These are phyloP conservation scores for Trichocomaceae sp. DNA, from an alignment of 2,329 filamentous ascomycete species.

Conservation along the genomic window DNA sequence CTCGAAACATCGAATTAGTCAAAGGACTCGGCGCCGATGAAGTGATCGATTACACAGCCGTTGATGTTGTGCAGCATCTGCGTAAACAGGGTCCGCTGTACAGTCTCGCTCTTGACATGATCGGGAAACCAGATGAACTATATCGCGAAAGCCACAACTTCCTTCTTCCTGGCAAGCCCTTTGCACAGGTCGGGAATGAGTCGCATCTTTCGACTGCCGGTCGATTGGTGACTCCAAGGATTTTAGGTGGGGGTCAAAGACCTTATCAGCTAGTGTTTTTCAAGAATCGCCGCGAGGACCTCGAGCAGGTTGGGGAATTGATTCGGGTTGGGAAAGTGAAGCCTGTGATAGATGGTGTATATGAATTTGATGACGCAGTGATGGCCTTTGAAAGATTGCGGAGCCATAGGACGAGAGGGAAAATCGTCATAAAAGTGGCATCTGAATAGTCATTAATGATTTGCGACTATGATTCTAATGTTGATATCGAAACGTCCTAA, in stretches of 20 bases:
- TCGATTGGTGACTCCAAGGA: conserved; percentile 40
- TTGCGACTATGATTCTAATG: neutral
- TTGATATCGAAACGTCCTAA: neutral
- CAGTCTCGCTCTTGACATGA: conserved; percentile 53
- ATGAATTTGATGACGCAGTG: conserved; percentile 50
- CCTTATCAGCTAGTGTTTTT: conserved; percentile 30
- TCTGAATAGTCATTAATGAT: neutral
- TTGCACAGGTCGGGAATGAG: conserved; percentile 47
- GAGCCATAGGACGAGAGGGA: conserved; percentile 51
- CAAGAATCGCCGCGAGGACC: conserved; percentile 38
- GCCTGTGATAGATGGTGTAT: conserved; percentile 50
- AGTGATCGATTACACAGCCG: conserved; percentile 53
- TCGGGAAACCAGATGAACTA: conserved; percentile 45
- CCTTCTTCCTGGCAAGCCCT: conserved; percentile 45
- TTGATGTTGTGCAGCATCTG: conserved; percentile 44
- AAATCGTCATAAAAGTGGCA: conserved; percentile 47
- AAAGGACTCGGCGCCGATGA: conserved; percentile 56
- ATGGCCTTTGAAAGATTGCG: conserved; percentile 55
- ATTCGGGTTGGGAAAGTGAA: conserved; percentile 54
- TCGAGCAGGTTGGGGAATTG: conserved; percentile 48
- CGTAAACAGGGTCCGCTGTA: conserved; percentile 45
- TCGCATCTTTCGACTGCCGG: conserved; percentile 25
- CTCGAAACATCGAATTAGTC: conserved; percentile 51
- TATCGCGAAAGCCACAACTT: conserved; percentile 50
- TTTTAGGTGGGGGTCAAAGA: conserved; percentile 46